Base-by-base conservation (phyloP, 2,329 filamentous ascomycete species). In the Sporothrix humicola region DNA sequence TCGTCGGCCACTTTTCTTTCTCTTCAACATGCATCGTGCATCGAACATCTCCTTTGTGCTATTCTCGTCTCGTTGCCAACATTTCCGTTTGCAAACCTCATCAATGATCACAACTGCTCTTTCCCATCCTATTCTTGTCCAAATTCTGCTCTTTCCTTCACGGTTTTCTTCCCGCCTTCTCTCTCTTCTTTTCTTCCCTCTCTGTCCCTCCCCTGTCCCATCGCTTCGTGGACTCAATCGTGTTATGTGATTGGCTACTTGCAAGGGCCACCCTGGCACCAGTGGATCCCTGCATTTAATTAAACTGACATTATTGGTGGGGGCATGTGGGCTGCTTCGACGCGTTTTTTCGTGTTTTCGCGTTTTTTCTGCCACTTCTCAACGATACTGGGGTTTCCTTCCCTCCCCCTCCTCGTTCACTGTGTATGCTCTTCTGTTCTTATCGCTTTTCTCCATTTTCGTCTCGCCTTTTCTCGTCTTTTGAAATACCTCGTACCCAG, bases 161-260 rank as follows among this genome's bases (percentile, higher is more conserved):
- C 31, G 31, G 7, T 37, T 37, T 37, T 37, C 31, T 37, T 37
- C 31, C 31, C 31, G 23, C 7, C 31, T 5, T 23, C n/a, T 65
- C 10, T 66, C 10, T 3, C n/a, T 6, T 15, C 61, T n/a, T 9
- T 63, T 42, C 15, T 66, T 42, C n/a, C 20, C 42, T 23, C 31
- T 37, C 4, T 37, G 3, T 26, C 23, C 59, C 10, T 65, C 12
- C 59, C 37, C 59, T 65, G n/a, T 23, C 37, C 9, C 59, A n/a
- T 46, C n/a, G 17, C 61, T 37, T 52, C 31, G 42, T 58, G 50
- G 23, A 31, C 50, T 8, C 20, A 61, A 63, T 61, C 4, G 44
- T 73, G 44, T 73, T 69, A 73, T 73, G 54, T 69, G 72, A 73
- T 73, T 73, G 72, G 72, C 31, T 17, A 44, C n/a, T 2, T 15